phyloP scores from a whole-genome alignment of 768 basidiomycete genomes.

The Astraeus odoratus region DNA sequence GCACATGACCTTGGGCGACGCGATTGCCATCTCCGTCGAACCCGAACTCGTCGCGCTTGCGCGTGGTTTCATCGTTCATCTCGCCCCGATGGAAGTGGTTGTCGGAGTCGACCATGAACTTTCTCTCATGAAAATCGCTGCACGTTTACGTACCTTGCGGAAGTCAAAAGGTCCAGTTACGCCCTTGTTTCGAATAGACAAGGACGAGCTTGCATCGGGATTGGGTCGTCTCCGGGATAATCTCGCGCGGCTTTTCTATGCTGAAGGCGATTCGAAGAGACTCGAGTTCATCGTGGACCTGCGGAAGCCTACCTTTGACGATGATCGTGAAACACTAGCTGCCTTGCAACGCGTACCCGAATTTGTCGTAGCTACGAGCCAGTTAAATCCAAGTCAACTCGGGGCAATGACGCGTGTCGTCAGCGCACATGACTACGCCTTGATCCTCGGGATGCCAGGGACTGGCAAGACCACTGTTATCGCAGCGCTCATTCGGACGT shows the following conservation, averaged over 20 bases:
- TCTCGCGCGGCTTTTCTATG: slow-evolving; percentile 83
- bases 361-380: slow-evolving; percentile 25
- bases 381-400: slow-evolving; percentile 67
- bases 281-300: slow-evolving; percentile 81
- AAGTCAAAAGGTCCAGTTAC: slow-evolving; percentile 7
- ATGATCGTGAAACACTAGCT: slow-evolving; percentile 15
- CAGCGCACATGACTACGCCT: slow-evolving; percentile 78
- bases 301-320: slow-evolving; percentile 54
- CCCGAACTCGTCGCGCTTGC: slow-evolving; percentile 80
- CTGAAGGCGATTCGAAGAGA: slow-evolving; percentile 59
- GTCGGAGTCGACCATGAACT: slow-evolving; percentile 82
- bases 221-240: slow-evolving; percentile 89
- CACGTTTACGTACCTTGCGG: slow-evolving; percentile 26
- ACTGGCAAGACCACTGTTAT: slow-evolving; percentile 97
- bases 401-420: slow-evolving; percentile 69
- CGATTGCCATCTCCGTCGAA: slow-evolving; percentile 81
- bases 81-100: slow-evolving; percentile 55
- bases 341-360: slow-evolving; percentile 19
- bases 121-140: slow-evolving; percentile 41
- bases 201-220: slow-evolving; percentile 83
- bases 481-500: slow-evolving; percentile 73
- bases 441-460: slow-evolving; percentile 96
- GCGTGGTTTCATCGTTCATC: slow-evolving; percentile 74
- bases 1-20: slow-evolving; percentile 72
- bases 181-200: slow-evolving; percentile 78